Evolutionary conservation across 495 filamentous ascomycete species (phyloP), one percentile per base, ranked within the genome.

Genomic region (Penicillium tannophilum): DNA sequence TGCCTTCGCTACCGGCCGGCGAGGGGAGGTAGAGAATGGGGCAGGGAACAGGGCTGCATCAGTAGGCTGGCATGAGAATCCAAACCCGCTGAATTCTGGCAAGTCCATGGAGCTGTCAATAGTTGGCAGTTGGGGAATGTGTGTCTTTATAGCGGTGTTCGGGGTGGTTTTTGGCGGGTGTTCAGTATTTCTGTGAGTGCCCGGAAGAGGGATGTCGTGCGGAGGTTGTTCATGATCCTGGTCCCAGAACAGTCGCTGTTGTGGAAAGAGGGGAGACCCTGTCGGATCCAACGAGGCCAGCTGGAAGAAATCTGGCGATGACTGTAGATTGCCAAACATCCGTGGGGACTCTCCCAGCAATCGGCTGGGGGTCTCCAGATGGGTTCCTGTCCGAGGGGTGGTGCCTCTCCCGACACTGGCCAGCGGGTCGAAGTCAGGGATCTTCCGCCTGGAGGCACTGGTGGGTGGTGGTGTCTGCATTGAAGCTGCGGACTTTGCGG

Each of bases 231-330:
- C 70, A 2, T 77, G 63, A 49, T 85, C 81, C 14, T 88, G 77
- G 58, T 93, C 91, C 90, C 90, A 94, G 67, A 92, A 92, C 26
- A 87, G 69, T 53, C 85, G 83, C 42, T 86, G 80, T 60, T 87
- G 84, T 7, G 81, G 81, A 56, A 88, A 88, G 52, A 82, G 81
- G 9, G 88, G 85, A 20, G 86, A 89, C 6, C 85, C 80, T 39
- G 88, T 84, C 1, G 91, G 86, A 31, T 89, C 88, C 3, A 89
- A 83, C 57, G 88, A 81, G 11, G 83, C 83, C 61, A 91, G 87
- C 28, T 84, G 82, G 63, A 92, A 91, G 30, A 86, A 71, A 52
- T 90, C 87, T 1, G 86, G 84, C 1, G 86, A 86, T 42, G 85
- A 83, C 58, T 84, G 84, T 14, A 86, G 66, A 55, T 79, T 80